Evolutionary conservation across 2,329 filamentous ascomycete species (phyloP), one percentile per base, ranked within the genome.

Genomic region (Stromatinia cepivora): DNA sequence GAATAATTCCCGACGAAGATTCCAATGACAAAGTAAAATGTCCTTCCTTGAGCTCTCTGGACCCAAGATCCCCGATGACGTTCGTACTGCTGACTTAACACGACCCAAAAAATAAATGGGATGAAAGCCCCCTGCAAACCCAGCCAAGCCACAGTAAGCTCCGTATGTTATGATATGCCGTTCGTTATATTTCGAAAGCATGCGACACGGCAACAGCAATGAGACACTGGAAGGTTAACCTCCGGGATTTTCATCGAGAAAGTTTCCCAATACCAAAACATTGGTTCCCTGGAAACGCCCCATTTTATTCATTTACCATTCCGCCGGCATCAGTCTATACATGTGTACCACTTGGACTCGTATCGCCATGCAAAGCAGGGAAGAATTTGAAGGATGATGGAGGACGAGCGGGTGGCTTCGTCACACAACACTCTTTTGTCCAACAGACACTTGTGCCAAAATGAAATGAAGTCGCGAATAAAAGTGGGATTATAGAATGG

Each of bases 301-400:
- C 15, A 42, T 64, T 13, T 50, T 25, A 52, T 42, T 50, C 31
- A 64, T 64, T 52, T 64, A 64, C 61, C 61, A 64, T 64, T 64
- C 61, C 46, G 46, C 42, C 34, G 61, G 61, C 61, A 64, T 64
- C 61, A 28, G n/a, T 64, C n/a, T 64, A 39, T 42, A 39, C 34
- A 15, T 52, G 10, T 39, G 61, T 52, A 52, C 46, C n/a, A 64
- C 46, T 63, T 52, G 46, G 34, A 42, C 31, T 64, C 61, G 61
- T 64, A 64, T 64, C n/a, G 46, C n/a, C 61, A 64, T 64, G 61
- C 61, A 39, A 63, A 39, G 46, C 25, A 39, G 15, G 61, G 34
- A 28, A 53, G 8, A 20, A 39, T 25, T 7, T 42, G 7, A 52
- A 36, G 34, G 52, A 11, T 52, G 11, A 39, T 63, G 22, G n/a